Conservation (phyloP, 176 grass and related monocot species). For the Themeda triandra region DNA sequence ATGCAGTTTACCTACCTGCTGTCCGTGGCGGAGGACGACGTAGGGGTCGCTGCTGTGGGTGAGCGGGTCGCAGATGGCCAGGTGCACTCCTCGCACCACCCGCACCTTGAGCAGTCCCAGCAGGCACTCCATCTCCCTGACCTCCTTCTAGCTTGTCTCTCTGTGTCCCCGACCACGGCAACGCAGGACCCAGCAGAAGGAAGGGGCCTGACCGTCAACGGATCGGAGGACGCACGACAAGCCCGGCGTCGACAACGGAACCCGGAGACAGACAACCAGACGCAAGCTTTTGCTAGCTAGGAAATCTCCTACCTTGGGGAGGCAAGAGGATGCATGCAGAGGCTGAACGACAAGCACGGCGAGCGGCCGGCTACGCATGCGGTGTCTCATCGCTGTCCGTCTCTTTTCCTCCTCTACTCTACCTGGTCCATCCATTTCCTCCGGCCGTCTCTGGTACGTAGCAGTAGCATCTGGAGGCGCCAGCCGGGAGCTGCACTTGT, state of each 20-base stretch:
- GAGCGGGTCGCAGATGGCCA: conserved; percentile 58
- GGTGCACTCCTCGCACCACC: conserved; percentile 57
- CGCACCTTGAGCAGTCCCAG: conserved; percentile 61
- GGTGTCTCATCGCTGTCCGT: neutral
- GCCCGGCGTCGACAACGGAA: neutral
- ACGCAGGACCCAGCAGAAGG: neutral
- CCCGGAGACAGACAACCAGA: neutral
- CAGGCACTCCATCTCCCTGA: conserved; percentile 50
- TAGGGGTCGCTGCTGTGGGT: conserved; percentile 73
- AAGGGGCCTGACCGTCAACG: neutral
- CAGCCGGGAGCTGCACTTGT: neutral
- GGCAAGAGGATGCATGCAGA: too few relatives aligned
- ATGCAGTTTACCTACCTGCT: conserved; percentile 52
- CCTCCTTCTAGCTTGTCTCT: neutral
- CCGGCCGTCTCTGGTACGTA: neutral
- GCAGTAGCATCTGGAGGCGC: neutral
- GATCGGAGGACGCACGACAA: neutral
- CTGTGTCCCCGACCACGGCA: neutral
- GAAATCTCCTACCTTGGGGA: too few relatives aligned
- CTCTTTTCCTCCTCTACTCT: neutral
- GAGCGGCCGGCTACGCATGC: neutral
- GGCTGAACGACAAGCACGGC: conserved; percentile 29
- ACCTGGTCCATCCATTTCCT: conserved; percentile 6
- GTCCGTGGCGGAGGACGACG: conserved; percentile 55
- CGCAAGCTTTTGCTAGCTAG: neutral